Evolutionary conservation across 139 green algal genomes (phyloP), one percentile per base, ranked within the genome.

Genomic region (Chara braunii): DNA sequence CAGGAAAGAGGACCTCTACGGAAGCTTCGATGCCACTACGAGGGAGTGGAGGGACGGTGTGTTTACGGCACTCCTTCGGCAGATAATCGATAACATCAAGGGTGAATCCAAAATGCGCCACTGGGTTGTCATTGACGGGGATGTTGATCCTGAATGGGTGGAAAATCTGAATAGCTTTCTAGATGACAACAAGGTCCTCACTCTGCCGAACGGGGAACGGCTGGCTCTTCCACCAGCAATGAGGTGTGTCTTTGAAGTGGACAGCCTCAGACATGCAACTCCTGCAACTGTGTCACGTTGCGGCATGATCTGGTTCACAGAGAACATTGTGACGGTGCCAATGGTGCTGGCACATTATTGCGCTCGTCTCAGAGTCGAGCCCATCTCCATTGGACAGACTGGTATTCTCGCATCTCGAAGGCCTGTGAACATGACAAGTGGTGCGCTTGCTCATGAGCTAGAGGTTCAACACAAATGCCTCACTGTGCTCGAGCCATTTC

Each of bases 171-270:
- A 85, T 68, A 83, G 32, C 6, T 12, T 70, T 24, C 36, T 70
- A 18, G 61, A 70, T 18, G 52, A 70, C 23, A 70, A 70, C 61
- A 70, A 70, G 61, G 50, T 70, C n/a, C 18, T 69, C 9, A 58
- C 50, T 24, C 60, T 69, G 5, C 60, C 60, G 36, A 69, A 65
- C 8, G 60, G 60, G 4, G 60, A 70, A 33, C 53, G 61, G 3
- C 52, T 70, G 18, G 26, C 30, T 2, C 61, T 70, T 9, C 61
- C 56, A 24, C 37, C 55, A 3, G 40, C 91, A 65, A 77, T 92
- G 44, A 92, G 91, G 74, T 88, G 91, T 60, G 84, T 95, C 28
- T 95, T 95, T 40, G 88, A 95, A 63, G 89, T 83, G 64, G 71
- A 87, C 68, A 80, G 69, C 53, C 78, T 94, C 14, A 66, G 85